Conservation (phyloP, 495 filamentous ascomycete species). For the Endocarpon pusillum region DNA sequence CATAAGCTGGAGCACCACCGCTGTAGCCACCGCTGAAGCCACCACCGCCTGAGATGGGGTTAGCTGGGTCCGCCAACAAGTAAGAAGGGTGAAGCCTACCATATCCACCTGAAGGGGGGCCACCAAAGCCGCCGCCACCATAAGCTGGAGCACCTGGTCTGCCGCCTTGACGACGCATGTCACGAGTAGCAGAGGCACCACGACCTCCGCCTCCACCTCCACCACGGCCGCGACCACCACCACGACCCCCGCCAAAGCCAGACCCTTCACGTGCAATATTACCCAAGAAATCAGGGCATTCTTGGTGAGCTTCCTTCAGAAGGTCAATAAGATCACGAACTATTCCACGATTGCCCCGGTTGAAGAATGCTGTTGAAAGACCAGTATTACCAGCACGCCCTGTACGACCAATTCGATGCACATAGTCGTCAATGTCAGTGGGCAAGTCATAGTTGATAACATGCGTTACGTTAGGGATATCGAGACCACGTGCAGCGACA, state of each 20-base stretch:
- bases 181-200: conserved; percentile 54
- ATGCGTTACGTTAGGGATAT: conserved; percentile 97
- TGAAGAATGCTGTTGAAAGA: conserved; percentile 98
- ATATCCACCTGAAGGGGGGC: conserved; percentile 27
- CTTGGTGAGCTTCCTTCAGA: conserved; percentile 94
- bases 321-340: conserved; percentile 90
- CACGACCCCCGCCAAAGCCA: conserved; percentile 55
- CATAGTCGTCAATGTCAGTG: conserved; percentile 97
- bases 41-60: neutral
- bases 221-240: conserved; percentile 55
- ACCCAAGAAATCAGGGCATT: conserved; percentile 84
- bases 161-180: conserved; percentile 55
- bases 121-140: conserved; percentile 36
- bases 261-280: conserved; percentile 88
- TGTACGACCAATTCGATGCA: conserved; percentile 98
- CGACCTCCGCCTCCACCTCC: conserved; percentile 35
- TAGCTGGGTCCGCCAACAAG: no score
- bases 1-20: conserved; percentile 9
- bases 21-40: conserved; percentile 10
- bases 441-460: conserved; percentile 98
- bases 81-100: conserved; percentile 32
- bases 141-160: conserved; percentile 26
- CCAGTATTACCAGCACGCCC: conserved; percentile 98
- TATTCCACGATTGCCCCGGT: conserved; percentile 95
- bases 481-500: conserved; percentile 85